Evolutionary conservation across 1,139 yeast genomes (phyloP), one percentile per base, ranked within the genome.

Genomic region (Candida sp.): DNA sequence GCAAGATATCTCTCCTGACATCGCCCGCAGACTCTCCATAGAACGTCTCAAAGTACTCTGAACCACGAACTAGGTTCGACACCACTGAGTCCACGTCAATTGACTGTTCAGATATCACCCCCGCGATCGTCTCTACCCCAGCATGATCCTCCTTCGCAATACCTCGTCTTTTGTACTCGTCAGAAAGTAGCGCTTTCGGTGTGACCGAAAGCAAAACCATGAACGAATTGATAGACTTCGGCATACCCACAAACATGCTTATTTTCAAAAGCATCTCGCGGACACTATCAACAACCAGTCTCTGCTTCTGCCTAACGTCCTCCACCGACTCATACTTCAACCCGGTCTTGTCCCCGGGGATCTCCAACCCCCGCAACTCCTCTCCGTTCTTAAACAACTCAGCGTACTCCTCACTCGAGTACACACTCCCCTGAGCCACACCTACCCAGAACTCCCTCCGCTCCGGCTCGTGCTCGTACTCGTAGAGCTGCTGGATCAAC

Each of bases 201-300:
- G 96, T 89, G 1, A 75, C 85, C 38, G 80, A 77, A 57, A 83
- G 84, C 53, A 91, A 73, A 33, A 78, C 73, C 65, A 83, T 85
- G 61, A 92, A 69, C 1, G 96, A 81, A 66, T 92, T 92, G 66
- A 92, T 92, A 2, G 92, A 81, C 58, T 86, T 87, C 1, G 98
- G 98, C 23, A 92, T 75, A 0, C 98, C 98, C n/a, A 86, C 83
- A 48, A 92, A 71, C 0, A 96, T 96, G 2, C 88, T 80, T 3
- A 90, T 77, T 63, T 91, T 92, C 62, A 92, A 71, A 4, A 92
- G 69, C 6, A 91, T 86, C 61, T 92, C 98, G 52, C 96, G 73
- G 52, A 88, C 72, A 61, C 86, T 81, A 47, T 77, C 73, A 0
- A 92, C 84, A 8, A 86, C 67, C 31, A 58, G 54, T 23, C 57